Evolutionary conservation across 2,329 filamentous ascomycete species (phyloP).

Genomic region (Penicillium sp.): DNA sequence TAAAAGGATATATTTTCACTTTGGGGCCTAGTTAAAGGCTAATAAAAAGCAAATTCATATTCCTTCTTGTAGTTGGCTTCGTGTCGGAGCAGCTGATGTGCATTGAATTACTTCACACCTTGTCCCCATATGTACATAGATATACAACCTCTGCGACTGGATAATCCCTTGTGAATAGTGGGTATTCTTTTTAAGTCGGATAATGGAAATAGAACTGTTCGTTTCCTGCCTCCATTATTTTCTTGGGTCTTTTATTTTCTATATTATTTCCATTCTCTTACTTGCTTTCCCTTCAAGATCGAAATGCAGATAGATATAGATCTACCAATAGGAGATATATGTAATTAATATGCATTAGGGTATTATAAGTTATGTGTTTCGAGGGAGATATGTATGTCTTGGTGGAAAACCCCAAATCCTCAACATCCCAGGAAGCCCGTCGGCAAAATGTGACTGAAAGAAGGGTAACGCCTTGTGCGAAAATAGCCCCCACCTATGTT

Average conservation of each 20-base stretch:
- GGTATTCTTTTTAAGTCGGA: not conserved
- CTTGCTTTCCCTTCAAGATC: too few species aligned
- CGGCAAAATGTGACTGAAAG: not conserved
- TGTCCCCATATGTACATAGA: not conserved
- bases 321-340: not conserved
- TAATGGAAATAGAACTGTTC: not conserved
- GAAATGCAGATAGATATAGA: not conserved
- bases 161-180: not conserved
- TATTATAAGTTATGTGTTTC: not conserved
- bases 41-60: not conserved
- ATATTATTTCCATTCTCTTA: not conserved
- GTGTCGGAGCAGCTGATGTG: not conserved
- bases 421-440: not conserved
- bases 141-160: not conserved
- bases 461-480: not conserved
- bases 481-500: not conserved
- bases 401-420: not conserved
- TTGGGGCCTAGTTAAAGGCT: not conserved
- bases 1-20: not conserved
- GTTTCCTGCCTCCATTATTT: not conserved
- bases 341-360: not conserved
- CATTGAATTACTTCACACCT: not conserved
- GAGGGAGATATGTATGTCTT: not conserved
- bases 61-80: not conserved
- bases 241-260: not conserved